phyloP scores from a whole-genome alignment of 2,329 filamentous ascomycete species.

The Cytospora paraplurivora region DNA sequence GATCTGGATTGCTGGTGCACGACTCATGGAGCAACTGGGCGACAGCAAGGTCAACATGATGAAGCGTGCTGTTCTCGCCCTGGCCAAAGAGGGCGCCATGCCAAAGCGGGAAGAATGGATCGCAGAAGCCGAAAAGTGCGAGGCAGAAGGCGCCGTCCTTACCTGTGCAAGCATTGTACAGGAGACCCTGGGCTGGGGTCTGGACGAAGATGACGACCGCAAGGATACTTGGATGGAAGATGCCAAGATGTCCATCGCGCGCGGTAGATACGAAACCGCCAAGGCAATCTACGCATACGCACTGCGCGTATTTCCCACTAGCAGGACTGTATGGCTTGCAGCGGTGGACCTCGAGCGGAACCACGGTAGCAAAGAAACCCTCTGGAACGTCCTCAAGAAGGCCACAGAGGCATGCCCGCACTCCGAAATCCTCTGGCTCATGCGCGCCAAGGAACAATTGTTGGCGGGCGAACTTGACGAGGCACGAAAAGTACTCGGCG shows the following conservation, averaged over 20 bases:
- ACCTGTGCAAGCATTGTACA: slow-evolving; percentile 90
- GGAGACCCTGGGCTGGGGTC: slow-evolving; percentile 87
- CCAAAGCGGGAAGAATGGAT: slow-evolving; percentile 98
- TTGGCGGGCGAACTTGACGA: slow-evolving; percentile 84
- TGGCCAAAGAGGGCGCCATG: slow-evolving; percentile 93
- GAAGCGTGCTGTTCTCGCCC: slow-evolving; percentile 86
- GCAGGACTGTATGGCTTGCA: slow-evolving; percentile 85
- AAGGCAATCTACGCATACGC: slow-evolving; percentile 92
- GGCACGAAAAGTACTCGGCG: slow-evolving; percentile 80
- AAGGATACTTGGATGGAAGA: slow-evolving; percentile 97
- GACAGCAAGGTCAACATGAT: slow-evolving; percentile 86
- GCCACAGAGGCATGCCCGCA: slow-evolving; percentile 91
- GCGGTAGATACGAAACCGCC: slow-evolving; percentile 86
- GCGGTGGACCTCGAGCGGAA: slow-evolving; percentile 89
- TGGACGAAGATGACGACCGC: slow-evolving; percentile 95
- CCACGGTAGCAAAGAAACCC: slow-evolving; percentile 79
- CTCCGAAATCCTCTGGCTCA: slow-evolving; percentile 91
- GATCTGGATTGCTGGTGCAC: slow-evolving; percentile 93
- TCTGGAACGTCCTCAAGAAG: slow-evolving; percentile 87
- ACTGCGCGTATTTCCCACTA: slow-evolving; percentile 84
- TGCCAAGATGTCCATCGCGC: slow-evolving; percentile 76
- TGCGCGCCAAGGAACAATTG: slow-evolving; percentile 94
- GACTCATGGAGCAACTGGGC: slow-evolving; percentile 85
- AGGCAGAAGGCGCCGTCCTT: slow-evolving; percentile 83
- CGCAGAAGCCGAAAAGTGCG: slow-evolving; percentile 88